phyloP scores from a whole-genome alignment of 805 yeast species.

The Sungouiella blattae region DNA sequence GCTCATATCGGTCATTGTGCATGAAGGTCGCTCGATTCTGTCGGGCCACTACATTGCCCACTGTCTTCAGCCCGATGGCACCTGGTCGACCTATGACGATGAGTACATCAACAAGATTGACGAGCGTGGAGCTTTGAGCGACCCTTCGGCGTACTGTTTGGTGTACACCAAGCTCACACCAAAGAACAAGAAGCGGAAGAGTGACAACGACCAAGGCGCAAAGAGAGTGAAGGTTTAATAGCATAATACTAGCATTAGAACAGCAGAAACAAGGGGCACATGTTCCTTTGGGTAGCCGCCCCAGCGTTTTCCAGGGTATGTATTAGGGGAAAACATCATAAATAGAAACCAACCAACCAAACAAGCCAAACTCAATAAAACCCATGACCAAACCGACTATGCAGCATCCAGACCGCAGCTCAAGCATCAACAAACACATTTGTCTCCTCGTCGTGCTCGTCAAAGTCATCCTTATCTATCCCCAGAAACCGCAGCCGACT shows the following conservation, averaged over 20 bases:
- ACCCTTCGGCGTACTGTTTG: conserved; percentile 87
- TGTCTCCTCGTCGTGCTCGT: conserved; percentile 15
- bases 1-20: conserved; percentile 81
- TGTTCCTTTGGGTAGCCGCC: too few species aligned
- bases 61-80: conserved; percentile 86
- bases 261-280: too few species aligned
- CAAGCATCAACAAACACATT: conserved; percentile 13
- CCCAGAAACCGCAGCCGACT: conserved; percentile 10
- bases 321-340: too few species aligned
- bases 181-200: conserved; percentile 24
- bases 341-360: background rate
- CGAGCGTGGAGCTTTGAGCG: conserved; percentile 71
- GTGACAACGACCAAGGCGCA: background rate
- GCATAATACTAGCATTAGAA: too few species aligned
- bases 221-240: conserved; percentile 3
- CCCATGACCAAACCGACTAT: too few species aligned
- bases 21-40: conserved; percentile 88
- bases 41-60: conserved; percentile 93
- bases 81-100: conserved; percentile 94
- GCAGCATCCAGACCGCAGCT: too few species aligned
- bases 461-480: conserved; percentile 12
- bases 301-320: too few species aligned
- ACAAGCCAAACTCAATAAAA: too few species aligned
- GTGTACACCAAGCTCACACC: conserved; percentile 76
- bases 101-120: conserved; percentile 75